Evolutionary conservation across 2,329 filamentous ascomycete genomes (phyloP).

Genomic region (Claviceps humidiphila): DNA sequence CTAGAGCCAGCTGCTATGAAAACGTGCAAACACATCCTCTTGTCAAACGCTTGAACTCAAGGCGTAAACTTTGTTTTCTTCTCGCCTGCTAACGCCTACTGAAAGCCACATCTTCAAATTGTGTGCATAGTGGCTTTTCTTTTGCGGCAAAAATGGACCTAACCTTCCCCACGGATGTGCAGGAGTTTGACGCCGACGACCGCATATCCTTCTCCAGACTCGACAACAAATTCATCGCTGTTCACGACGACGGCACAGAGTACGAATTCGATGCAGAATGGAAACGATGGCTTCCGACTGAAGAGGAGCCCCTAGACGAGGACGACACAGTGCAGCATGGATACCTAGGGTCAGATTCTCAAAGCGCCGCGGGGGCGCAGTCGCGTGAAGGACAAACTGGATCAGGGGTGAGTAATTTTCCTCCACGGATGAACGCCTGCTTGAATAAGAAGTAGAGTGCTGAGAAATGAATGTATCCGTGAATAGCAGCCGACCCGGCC

Average conservation of each 20-base stretch:
- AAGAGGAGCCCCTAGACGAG: slow-evolving; percentile 29
- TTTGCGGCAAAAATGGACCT: slow-evolving; percentile 17
- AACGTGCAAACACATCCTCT: no score
- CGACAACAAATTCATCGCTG: slow-evolving; percentile 70
- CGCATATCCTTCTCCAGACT: slow-evolving; percentile 80
- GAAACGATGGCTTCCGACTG: slow-evolving; percentile 61
- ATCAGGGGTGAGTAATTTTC: slow-evolving; percentile 27
- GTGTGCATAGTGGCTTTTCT: neutral
- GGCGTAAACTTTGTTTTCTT: neutral
- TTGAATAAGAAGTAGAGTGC: neutral
- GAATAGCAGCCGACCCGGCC: slow-evolving; percentile 16
- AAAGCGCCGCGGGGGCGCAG: slow-evolving; percentile 24
- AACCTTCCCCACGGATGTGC: slow-evolving; percentile 44
- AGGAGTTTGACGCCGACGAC: slow-evolving; percentile 62
- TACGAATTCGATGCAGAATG: slow-evolving; percentile 65
- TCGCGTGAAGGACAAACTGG: slow-evolving; percentile 25
- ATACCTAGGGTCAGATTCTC: neutral
- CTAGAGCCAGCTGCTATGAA: no score
- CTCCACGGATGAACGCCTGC: no score
- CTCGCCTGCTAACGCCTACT: neutral
- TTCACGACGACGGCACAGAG: slow-evolving; percentile 72
- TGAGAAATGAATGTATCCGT: neutral
- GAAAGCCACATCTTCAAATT: neutral
- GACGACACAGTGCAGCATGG: slow-evolving; percentile 6
- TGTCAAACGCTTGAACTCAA: neutral